phyloP scores from a whole-genome alignment of 78 protist species.

The Pigoraptor vietnamica region DNA sequence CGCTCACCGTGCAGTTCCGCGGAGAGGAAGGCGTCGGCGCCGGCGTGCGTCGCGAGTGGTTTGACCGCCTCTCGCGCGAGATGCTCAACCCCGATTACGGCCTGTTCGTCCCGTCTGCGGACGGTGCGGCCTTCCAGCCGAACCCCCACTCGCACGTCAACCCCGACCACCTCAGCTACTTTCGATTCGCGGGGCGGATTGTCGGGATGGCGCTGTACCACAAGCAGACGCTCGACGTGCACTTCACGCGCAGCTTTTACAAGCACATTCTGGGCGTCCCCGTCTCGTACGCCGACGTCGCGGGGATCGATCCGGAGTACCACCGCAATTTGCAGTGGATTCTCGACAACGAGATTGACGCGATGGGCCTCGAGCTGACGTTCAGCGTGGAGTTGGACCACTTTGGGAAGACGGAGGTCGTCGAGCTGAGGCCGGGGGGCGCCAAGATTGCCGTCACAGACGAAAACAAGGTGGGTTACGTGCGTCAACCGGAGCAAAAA shows the following conservation, averaged over 20 bases:
- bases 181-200: conserved; percentile 54
- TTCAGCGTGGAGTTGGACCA: conserved; percentile 20
- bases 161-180: conserved; percentile 63
- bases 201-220: conserved; percentile 65
- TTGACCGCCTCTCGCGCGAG: conserved; percentile 25
- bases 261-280: conserved; percentile 85
- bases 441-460: conserved; percentile 53
- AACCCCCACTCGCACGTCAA: conserved; percentile 54
- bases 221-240: conserved; percentile 67
- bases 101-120: conserved; percentile 45
- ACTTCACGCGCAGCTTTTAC: conserved; percentile 87
- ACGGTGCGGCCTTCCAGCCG: conserved; percentile 16
- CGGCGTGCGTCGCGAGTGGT: conserved; percentile 59
- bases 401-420: background rate
- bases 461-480: conserved; percentile 43
- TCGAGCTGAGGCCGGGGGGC: conserved; percentile 48
- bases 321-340: conserved; percentile 28
- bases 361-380: conserved; percentile 17
- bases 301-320: conserved; percentile 39
- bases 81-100: conserved; percentile 65
- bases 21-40: background rate
- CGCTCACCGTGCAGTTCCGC: background rate
- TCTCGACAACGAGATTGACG: conserved; percentile 36
- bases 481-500: background rate
- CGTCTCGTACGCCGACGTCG: conserved; percentile 45